Conservation (phyloP, 176 grass and related monocot genomes). For the Saccharum officinarum region DNA sequence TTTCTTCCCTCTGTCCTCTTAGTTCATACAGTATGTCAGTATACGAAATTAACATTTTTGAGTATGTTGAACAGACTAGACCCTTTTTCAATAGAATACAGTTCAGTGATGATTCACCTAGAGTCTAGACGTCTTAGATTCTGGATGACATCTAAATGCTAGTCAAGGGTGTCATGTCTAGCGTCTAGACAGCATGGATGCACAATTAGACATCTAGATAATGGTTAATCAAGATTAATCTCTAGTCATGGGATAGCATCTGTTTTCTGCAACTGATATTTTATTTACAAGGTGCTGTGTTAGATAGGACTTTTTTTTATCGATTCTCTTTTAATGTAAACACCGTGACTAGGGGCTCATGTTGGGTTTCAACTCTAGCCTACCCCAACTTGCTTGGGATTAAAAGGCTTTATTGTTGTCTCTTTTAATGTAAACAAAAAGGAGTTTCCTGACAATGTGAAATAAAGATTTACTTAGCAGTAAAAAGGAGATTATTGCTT, state of each 20-base stretch:
- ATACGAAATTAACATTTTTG: not conserved
- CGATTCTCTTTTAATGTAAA: not conserved
- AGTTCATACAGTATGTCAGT: not conserved
- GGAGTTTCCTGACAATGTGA: not conserved
- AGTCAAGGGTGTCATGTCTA: not conserved
- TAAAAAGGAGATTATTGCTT: not conserved
- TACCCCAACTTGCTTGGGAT: too few relatives aligned
- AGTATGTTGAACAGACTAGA: not conserved
- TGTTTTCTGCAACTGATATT: not conserved
- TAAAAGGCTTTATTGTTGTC: too few relatives aligned
- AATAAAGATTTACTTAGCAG: not conserved
- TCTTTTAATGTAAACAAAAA: slow-evolving; percentile 3
- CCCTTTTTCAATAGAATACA: not conserved
- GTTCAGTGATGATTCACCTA: not conserved
- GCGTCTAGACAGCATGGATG: not conserved
- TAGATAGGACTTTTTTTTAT: not conserved
- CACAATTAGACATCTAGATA: not conserved
- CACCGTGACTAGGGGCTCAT: too few relatives aligned
- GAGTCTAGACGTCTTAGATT: not conserved
- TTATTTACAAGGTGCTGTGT: not conserved
- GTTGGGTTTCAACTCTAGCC: too few relatives aligned
- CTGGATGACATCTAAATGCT: not conserved
- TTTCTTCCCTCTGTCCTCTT: slow-evolving; percentile 5
- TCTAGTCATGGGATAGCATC: not conserved
- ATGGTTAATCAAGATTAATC: not conserved